phyloP scores from a whole-genome alignment of 2,329 filamentous ascomycete species.

The Botrytis squamosa region DNA sequence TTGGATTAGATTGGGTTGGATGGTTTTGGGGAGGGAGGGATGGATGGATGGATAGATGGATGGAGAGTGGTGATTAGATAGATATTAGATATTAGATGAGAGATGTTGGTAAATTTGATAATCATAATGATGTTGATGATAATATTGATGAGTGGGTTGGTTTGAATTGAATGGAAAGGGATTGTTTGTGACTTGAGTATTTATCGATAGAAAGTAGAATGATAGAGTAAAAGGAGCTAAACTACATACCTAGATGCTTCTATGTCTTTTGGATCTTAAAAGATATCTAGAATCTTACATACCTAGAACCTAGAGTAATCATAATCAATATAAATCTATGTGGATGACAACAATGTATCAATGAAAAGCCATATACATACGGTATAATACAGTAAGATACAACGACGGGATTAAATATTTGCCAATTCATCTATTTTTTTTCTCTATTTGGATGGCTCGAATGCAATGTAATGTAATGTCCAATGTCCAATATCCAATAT shows the following conservation, averaged over 20 bases:
- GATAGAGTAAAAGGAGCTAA: not conserved
- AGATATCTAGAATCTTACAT: not conserved
- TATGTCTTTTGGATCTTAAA: not conserved
- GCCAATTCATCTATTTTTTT: not conserved
- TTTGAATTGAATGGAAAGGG: not conserved
- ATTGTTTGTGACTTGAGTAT: not conserved
- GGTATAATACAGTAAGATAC: not conserved
- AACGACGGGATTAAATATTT: not conserved
- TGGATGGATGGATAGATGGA: not conserved
- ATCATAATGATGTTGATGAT: not conserved
- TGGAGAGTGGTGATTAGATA: not conserved
- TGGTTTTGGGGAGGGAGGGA: not conserved
- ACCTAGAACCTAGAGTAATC: not conserved
- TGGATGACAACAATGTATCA: not conserved
- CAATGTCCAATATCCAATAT: not conserved
- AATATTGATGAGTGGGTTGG: not conserved
- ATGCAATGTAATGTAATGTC: not conserved
- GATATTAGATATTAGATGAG: not conserved
- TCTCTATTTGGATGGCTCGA: not conserved
- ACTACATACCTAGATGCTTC: not conserved
- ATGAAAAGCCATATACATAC: not conserved
- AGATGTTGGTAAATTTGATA: conserved; percentile 3
- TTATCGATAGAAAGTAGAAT: too few relatives aligned
- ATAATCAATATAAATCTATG: not conserved
- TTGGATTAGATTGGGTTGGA: not conserved